These are phyloP conservation scores for Sclerotinia sclerotiorum DNA, from an alignment of 2,329 filamentous ascomycete species.

Conservation along the genomic window DNA sequence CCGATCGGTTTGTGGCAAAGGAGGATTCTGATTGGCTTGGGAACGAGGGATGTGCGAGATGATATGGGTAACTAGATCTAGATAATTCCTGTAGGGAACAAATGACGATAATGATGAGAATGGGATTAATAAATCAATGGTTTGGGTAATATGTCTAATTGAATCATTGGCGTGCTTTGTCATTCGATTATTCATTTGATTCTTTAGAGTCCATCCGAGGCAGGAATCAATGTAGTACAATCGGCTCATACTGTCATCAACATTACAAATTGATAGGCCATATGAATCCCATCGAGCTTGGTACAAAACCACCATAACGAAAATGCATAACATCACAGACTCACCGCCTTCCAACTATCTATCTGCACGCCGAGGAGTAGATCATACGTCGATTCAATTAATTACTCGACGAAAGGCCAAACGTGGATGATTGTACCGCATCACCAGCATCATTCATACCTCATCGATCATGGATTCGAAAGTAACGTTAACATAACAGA, in stretches of 20 bases:
- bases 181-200: neutral
- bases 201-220: neutral
- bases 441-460: neutral
- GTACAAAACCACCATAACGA: neutral
- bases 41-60: conserved; percentile 1
- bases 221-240: neutral
- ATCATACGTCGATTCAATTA: neutral
- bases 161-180: neutral
- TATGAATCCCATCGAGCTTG: neutral
- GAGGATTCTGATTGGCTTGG: conserved; percentile 4
- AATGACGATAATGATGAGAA: neutral
- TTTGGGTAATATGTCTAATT: neutral
- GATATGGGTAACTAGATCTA: neutral
- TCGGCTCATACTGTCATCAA: neutral
- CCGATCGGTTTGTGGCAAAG: neutral
- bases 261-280: neutral
- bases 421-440: neutral
- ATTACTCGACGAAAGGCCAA: neutral
- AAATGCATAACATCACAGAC: neutral
- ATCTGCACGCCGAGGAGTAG: neutral
- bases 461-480: conserved; percentile 11
- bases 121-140: neutral
- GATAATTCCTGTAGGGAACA: neutral
- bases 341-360: neutral
- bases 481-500: conserved; percentile 18